Evolutionary conservation across 208 protist genomes (phyloP).

Genomic region (Leishmania lainsoni): DNA sequence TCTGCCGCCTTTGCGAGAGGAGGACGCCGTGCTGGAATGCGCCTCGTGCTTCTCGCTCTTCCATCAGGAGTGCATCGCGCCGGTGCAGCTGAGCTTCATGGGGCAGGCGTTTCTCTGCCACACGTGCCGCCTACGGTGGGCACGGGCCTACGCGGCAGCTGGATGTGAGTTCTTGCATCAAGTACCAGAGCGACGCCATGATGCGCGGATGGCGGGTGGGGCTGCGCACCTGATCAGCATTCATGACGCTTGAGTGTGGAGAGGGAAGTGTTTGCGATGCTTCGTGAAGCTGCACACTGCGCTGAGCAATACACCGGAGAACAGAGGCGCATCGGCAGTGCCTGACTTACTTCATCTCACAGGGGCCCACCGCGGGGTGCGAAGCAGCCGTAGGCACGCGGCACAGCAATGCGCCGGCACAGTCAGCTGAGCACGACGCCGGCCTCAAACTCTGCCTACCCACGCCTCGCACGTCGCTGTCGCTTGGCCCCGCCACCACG

Average conservation of each 20-base stretch:
- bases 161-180: constrained; percentile 16
- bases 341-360: background rate
- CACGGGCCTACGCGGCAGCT: constrained; percentile 7
- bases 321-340: background rate
- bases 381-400: background rate
- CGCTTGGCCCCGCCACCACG: no score
- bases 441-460: background rate
- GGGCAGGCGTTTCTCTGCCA: constrained; percentile 73
- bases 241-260: background rate
- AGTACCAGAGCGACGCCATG: background rate
- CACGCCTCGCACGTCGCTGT: background rate
- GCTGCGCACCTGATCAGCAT: background rate
- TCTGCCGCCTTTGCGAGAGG: constrained; percentile 45
- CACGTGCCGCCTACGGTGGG: constrained; percentile 55
- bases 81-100: constrained; percentile 58
- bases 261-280: background rate
- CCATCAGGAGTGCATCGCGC: constrained; percentile 76
- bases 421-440: background rate
- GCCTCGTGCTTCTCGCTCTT: constrained; percentile 70
- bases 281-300: background rate
- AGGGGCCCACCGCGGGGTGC: background rate
- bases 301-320: background rate
- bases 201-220: background rate
- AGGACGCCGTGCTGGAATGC: constrained; percentile 80
- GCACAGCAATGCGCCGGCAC: background rate